Evolutionary conservation across 176 grass and related monocot genomes (phyloP), one percentile per base, ranked within the genome.

Genomic region (Carex scoparia): DNA sequence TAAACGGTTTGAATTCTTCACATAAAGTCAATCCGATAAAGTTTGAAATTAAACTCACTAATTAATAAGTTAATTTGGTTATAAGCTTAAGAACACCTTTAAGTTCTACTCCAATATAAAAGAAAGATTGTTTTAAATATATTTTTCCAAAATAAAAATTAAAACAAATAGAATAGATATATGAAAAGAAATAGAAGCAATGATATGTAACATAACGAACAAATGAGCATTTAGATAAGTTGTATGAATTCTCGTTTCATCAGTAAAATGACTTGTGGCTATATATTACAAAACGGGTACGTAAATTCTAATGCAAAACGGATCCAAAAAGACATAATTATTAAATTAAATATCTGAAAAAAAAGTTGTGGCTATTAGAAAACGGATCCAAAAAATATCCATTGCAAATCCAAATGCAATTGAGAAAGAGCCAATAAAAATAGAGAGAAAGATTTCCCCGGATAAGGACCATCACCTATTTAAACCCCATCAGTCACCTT

Each of bases 391-490:
- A 46, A 46, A 57, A 83, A 44, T 83, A 83, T 83, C 81, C 40
- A 63, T 54, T 83, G 63, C 42, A 83, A 83, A 83, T 83, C 81
- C 44, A 67, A 48, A 35, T n/a, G 23, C 44, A 32, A 28, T 1
- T 14, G 64, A 66, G 23, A 13, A 7, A n/a, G 19, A 83, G 3
- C 81, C 81, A 83, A 83, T 83, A 4, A 2, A 69, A 83, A 30
- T 4, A 67, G 40, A 83, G 62, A 69, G 3, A 69, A 83, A 69
- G 61, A 83, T 83, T 83, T 83, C 61, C 14, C 49, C 37, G 81
- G 81, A 67, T 80, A 66, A 79, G 85, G n/a, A 64, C 73, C 85
- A 69, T 23, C 35, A 57, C 16, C 35, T 37, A 65, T 80, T 58
- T 55, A 86, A 86, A 33, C 28, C 27, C 38, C 63, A 56, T 13